Evolutionary conservation across 129 eudicot species (phyloP), one percentile per base, ranked within the genome.

Genomic region (Centrapalus pauciflorus): DNA sequence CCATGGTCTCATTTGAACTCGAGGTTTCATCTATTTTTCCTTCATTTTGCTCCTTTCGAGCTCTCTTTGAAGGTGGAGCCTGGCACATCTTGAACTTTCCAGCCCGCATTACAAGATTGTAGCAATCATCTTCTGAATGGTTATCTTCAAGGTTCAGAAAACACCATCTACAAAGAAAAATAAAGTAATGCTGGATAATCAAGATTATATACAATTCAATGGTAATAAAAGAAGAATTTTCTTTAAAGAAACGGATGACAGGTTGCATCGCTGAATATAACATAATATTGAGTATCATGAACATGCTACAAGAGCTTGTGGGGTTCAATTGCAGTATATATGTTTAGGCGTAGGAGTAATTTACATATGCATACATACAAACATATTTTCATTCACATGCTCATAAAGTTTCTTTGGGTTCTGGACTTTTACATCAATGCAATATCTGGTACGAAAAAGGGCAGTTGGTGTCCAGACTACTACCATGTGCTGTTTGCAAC

Each of bases 61-160:
- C 81, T 76, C 72, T 86, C 77, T 93, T 93, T 33, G 85, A n/a
- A 14, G 95, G 90, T 37, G 98, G 91, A 46, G 85, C 86, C 72
- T 90, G 87, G 34, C 92, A 70, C 88, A 87, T 83, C 80, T 76
- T 83, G 46, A 76, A 77, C 71, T 75, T 85, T 68, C 83, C 86
- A 9, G 90, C 86, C 51, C 77, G 77, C 93, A 85, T 83, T 61
- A 77, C 21, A 26, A 85, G 41, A 65, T 78, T 80, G 50, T 54
- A 83, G 81, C 90, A 82, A 64, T 80, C 83, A 46, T 83, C 89
- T 77, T 83, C 82, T 7, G 79, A 67, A 52, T 85, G 61, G 62
- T 63, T 75, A 37, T 81, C 88, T 67, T 85, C 92, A 65, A 85
- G 80, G 70, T 78, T 78, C 48, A 76, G 14, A 61, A 77, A 72